phyloP scores from a whole-genome alignment of 2,329 filamentous ascomycete genomes.

The Drechslerella coelobrocha region DNA sequence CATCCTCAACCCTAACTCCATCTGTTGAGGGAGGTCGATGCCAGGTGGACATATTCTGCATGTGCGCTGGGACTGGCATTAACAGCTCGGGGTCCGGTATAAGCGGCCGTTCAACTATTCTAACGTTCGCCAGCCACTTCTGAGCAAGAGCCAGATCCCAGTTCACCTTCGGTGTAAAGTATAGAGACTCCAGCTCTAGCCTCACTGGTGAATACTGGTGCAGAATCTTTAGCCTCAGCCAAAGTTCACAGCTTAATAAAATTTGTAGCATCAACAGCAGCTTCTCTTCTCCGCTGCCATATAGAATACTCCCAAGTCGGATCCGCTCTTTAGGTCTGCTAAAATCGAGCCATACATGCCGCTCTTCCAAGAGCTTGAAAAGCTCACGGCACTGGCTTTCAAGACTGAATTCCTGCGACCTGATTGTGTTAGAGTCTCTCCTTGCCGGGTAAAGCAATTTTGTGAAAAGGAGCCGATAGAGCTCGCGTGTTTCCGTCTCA shows the following conservation, averaged over 20 bases:
- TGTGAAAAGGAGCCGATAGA: slow-evolving; percentile 60
- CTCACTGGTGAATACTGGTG: slow-evolving; percentile 65
- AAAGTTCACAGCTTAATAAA: slow-evolving; percentile 69
- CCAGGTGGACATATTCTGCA: slow-evolving; percentile 51
- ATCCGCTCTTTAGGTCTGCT: slow-evolving; percentile 78
- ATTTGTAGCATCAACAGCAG: slow-evolving; percentile 74
- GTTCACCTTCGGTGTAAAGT: slow-evolving; percentile 68
- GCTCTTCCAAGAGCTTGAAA: slow-evolving; percentile 69
- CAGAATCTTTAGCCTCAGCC: slow-evolving; percentile 66
- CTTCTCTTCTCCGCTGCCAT: slow-evolving; percentile 67
- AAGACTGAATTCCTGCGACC: slow-evolving; percentile 68
- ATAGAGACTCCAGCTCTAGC: slow-evolving; percentile 64
- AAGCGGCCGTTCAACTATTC: slow-evolving; percentile 61
- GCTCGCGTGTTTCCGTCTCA: slow-evolving; percentile 22
- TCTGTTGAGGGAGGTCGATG: slow-evolving; percentile 36
- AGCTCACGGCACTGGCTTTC: slow-evolving; percentile 74
- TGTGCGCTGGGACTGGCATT: slow-evolving; percentile 55
- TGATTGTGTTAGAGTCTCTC: slow-evolving; percentile 64
- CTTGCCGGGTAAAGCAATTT: slow-evolving; percentile 59
- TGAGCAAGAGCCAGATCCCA: slow-evolving; percentile 72
- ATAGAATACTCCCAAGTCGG: slow-evolving; percentile 73
- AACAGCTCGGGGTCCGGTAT: slow-evolving; percentile 38
- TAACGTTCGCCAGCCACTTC: slow-evolving; percentile 73
- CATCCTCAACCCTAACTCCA: slow-evolving; percentile 53
- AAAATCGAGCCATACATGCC: slow-evolving; percentile 77